These are phyloP conservation scores for Microstegium vimineum DNA, from an alignment of 176 grass and related monocot genomes.

Conservation along the genomic window DNA sequence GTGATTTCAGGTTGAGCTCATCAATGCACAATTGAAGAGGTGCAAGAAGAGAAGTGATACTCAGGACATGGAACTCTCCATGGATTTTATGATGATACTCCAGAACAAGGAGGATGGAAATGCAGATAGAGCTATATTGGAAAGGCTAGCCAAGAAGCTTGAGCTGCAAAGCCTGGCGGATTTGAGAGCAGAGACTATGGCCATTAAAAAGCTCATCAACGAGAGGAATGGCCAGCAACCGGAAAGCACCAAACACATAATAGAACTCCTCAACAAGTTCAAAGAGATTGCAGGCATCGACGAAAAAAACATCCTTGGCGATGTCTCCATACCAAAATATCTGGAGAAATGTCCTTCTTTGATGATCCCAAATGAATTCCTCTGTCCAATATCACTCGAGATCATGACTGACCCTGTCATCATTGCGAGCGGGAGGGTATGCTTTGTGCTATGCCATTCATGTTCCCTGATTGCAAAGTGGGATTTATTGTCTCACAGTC, in stretches of 20 bases:
- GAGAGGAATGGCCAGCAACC: constrained; percentile 47
- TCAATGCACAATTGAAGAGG: constrained; percentile 51
- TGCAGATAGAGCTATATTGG: constrained; percentile 47
- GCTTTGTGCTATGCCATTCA: not conserved
- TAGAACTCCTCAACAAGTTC: constrained; percentile 51
- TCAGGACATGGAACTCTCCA: constrained; percentile 74
- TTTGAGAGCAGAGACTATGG: constrained; percentile 70
- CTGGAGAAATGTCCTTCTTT: constrained; percentile 69
- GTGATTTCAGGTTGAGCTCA: constrained; percentile 48
- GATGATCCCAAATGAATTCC: constrained; percentile 65
- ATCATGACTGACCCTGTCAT: constrained; percentile 77
- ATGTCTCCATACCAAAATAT: constrained; percentile 65
- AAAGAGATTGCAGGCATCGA: constrained; percentile 59
- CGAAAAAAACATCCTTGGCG: constrained; percentile 47
- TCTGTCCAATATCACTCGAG: constrained; percentile 71
- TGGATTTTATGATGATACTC: constrained; percentile 64
- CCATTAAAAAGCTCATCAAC: constrained; percentile 62
- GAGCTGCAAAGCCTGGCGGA: constrained; percentile 54
- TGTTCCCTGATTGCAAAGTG: not conserved
- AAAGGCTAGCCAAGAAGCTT: constrained; percentile 56
- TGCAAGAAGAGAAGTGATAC: constrained; percentile 59
- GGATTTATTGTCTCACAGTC: not conserved
- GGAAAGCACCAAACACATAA: constrained; percentile 50
- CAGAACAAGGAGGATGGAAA: constrained; percentile 46
- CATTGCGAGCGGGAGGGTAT: constrained; percentile 46